phyloP scores from a whole-genome alignment of 2,329 filamentous ascomycete genomes.

The Piedraia hortae region DNA sequence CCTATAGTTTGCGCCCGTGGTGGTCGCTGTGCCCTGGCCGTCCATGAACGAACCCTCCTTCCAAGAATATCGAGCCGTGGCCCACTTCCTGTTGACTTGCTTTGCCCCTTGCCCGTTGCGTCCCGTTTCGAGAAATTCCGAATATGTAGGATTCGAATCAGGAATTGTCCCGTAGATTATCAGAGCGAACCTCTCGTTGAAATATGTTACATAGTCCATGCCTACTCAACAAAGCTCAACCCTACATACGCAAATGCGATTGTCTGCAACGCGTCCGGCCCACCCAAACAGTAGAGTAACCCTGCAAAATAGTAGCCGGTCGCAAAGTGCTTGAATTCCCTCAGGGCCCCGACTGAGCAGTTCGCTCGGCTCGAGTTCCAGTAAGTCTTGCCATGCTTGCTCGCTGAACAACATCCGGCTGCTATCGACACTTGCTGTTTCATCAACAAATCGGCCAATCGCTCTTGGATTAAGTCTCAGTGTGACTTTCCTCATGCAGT shows the following conservation, averaged over 20 bases:
- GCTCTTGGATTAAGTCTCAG: conserved; percentile 18
- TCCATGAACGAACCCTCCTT: no score
- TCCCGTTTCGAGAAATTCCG: no score
- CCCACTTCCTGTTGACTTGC: no score
- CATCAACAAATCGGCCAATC: conserved; percentile 21
- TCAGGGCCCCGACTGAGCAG: conserved; percentile 16
- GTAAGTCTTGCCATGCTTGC: conserved; percentile 24
- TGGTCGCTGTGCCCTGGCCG: no score
- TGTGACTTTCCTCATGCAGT: conserved; percentile 13
- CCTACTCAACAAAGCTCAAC: not conserved
- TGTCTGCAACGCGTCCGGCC: conserved; percentile 13
- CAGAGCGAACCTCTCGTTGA: no score
- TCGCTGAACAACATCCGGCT: conserved; percentile 28
- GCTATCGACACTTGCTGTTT: conserved; percentile 25
- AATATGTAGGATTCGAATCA: no score
- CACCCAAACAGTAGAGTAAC: conserved; percentile 29
- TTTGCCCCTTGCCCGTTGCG: no score
- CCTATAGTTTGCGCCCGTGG: no score
- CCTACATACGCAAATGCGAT: conserved; percentile 11
- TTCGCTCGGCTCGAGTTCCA: conserved; percentile 19
- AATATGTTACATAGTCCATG: no score
- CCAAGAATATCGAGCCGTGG: no score
- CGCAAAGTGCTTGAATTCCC: conserved; percentile 22
- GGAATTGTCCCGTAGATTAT: no score
- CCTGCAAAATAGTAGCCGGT: conserved; percentile 23